Base-by-base conservation (phyloP, 768 basidiomycete genomes). In the Imleria badia region DNA sequence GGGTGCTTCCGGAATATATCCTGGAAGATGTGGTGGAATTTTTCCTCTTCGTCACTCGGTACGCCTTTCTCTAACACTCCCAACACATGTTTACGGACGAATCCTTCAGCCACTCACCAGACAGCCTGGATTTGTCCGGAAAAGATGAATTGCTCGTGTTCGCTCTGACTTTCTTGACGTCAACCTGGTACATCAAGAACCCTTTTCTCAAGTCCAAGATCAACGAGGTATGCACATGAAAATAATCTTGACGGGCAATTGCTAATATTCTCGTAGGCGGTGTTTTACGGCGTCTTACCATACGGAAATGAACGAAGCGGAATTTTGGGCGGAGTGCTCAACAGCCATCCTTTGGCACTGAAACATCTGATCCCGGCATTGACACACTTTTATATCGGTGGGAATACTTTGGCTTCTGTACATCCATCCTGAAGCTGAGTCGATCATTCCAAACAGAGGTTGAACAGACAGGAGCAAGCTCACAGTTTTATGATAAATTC, bases 401-500 rank as follows among this genome's bases (percentile, higher is more conserved):
- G 51, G 84, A 66, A 6, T 13, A 23, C 19, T 19, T 35, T 22
- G 3, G 14, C 22, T 9, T 51, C 22, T 54, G 38, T 15, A 12
- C 23, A 30, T 19, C 1, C 14, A 22, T 15, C 40, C 20, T 33
- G 53, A 48, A 48, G 23, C 45, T 55, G 41, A 62, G 29, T 42
- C 8, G 9, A 8, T 20, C 40, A 19, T 45, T 44, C 7, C 20
- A 34, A 47, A 52, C 67, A 96, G 96, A 98, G 81, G 94, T 98
- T 42, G 97, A 99, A 70, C 88, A 89, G 63, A 99, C 97, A 0
- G 97, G 97, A 30, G 92, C 94, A 20, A 96, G 94, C 66, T 96
- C 94, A 0, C 96, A 98, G 66, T 98, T 99, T 74, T 98, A 97
- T 73, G 96, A 97, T 71, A 95, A 97, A 84, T 96, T 95, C 66